These are phyloP conservation scores for Cladobotryum mycophilum DNA, from an alignment of 2,329 filamentous ascomycete species.

Conservation along the genomic window DNA sequence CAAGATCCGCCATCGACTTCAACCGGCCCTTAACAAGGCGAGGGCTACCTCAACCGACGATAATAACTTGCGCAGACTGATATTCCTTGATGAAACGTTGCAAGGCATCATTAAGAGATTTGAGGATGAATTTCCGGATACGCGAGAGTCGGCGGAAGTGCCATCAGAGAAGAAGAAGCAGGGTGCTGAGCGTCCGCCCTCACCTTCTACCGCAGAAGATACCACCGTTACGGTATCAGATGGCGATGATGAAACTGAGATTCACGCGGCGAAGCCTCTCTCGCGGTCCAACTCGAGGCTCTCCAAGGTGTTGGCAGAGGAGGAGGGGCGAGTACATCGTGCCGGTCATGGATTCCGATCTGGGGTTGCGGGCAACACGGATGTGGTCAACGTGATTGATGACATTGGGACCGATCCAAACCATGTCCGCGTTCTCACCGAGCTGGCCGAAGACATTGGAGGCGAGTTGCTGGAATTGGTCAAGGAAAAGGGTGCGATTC, in stretches of 20 bases:
- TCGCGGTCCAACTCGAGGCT: conserved; percentile 49
- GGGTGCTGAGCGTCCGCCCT: conserved; percentile 17
- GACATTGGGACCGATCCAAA: conserved; percentile 46
- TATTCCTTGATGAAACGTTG: conserved; percentile 83
- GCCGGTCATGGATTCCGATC: conserved; percentile 51
- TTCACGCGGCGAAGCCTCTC: conserved; percentile 35
- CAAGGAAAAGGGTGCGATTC: conserved; percentile 52
- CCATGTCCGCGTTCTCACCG: conserved; percentile 48
- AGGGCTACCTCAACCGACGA: conserved; percentile 64
- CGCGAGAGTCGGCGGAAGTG: conserved; percentile 40
- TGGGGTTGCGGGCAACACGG: conserved; percentile 47
- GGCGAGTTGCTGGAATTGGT: conserved; percentile 53
- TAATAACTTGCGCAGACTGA: conserved; percentile 71
- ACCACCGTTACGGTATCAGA: conserved; percentile 36
- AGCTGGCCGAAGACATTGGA: conserved; percentile 56
- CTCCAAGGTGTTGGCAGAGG: conserved; percentile 48
- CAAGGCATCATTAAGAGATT: conserved; percentile 91
- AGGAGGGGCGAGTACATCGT: conserved; percentile 51
- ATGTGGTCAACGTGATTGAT: conserved; percentile 42
- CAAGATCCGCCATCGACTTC: conserved; percentile 77
- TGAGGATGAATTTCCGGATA: conserved; percentile 93
- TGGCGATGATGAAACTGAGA: conserved; percentile 42
- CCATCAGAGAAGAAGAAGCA: conserved; percentile 12
- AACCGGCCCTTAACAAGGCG: conserved; percentile 73
- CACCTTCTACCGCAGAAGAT: conserved; percentile 28